phyloP scores from a whole-genome alignment of 2,329 filamentous ascomycete species.

The Diplodia corticola region DNA sequence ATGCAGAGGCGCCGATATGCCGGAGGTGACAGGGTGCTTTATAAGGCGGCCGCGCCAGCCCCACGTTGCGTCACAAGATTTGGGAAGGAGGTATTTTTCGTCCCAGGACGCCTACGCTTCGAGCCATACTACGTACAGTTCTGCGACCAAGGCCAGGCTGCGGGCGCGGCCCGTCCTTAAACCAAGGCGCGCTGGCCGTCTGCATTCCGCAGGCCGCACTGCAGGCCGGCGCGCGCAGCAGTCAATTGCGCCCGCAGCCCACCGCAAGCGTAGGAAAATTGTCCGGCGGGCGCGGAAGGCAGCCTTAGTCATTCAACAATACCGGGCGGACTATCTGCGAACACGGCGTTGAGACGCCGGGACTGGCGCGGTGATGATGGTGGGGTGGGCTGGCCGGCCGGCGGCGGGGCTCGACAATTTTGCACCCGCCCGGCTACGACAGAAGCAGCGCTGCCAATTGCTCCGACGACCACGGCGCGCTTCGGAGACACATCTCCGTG shows the following conservation, averaged over 20 bases:
- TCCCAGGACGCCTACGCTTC: constrained; percentile 15
- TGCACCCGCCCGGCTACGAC: constrained; percentile 6
- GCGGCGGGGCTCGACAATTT: constrained; percentile 18
- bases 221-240: neutral
- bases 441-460: neutral
- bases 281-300: constrained; percentile 1
- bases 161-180: neutral
- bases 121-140: constrained; percentile 1
- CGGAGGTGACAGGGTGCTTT: constrained; percentile 22
- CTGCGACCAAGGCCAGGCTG: neutral
- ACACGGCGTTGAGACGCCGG: constrained; percentile 15
- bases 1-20: constrained; percentile 26
- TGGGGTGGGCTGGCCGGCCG: constrained; percentile 15
- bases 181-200: neutral
- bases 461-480: constrained; percentile 2
- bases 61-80: constrained; percentile 21
- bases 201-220: neutral
- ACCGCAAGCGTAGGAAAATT: neutral
- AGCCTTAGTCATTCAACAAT: constrained; percentile 20
- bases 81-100: constrained; percentile 21
- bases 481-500: constrained; percentile 20
- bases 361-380: constrained; percentile 3
- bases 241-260: neutral
- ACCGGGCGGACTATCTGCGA: constrained; percentile 7
- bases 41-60: constrained; percentile 22